Percentiles rank a stretch among this genome's conserved stretches.
Evolutionary conservation across 1,284 basidiomycete genomes (phyloP).

Genomic region (Ganoderma leucocontextum): DNA sequence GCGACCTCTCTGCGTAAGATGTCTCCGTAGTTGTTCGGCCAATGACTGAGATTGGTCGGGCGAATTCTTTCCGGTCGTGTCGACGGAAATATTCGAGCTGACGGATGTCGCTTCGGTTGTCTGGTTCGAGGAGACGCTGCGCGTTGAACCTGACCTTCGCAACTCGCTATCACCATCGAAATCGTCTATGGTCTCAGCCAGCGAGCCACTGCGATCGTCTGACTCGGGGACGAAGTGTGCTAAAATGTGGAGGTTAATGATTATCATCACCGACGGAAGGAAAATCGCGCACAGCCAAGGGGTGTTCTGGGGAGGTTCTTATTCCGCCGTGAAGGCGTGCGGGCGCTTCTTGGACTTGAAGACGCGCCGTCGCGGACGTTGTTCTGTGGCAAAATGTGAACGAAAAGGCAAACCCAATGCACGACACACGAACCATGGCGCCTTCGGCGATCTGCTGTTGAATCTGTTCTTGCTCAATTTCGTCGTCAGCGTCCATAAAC

Average conservation of each 20-base stretch:
- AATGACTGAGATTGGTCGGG: slow-evolving; percentile 54
- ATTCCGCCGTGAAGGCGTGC: slow-evolving; percentile 65
- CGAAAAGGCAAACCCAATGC: slow-evolving; percentile 30
- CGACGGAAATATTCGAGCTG: slow-evolving; percentile 47
- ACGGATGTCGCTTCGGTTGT: slow-evolving; percentile 63
- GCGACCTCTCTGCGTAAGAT: slow-evolving; percentile 55
- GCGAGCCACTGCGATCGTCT: slow-evolving; percentile 29
- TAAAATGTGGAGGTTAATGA: background rate
- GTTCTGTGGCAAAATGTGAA: slow-evolving; percentile 48
- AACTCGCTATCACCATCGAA: slow-evolving; percentile 49
- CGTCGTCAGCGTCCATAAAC: slow-evolving; percentile 92
- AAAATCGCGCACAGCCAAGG: slow-evolving; percentile 36
- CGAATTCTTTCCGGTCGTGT: slow-evolving; percentile 33
- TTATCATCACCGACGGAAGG: slow-evolving; percentile 30
- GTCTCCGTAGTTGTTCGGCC: slow-evolving; percentile 68
- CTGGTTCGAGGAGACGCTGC: slow-evolving; percentile 55
- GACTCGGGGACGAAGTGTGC: slow-evolving; percentile 31
- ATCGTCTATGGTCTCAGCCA: slow-evolving; percentile 46
- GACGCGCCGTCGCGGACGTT: slow-evolving; percentile 61
- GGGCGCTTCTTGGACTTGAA: slow-evolving; percentile 71
- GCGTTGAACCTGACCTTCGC: slow-evolving; percentile 55
- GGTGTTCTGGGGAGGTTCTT: slow-evolving; percentile 45
- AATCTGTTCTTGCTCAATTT: slow-evolving; percentile 84
- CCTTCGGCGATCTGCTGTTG: slow-evolving; percentile 83
- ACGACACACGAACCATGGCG: slow-evolving; percentile 60